Evolutionary conservation across 805 yeast genomes (phyloP).

Genomic region (Yamadazyma sp.): DNA sequence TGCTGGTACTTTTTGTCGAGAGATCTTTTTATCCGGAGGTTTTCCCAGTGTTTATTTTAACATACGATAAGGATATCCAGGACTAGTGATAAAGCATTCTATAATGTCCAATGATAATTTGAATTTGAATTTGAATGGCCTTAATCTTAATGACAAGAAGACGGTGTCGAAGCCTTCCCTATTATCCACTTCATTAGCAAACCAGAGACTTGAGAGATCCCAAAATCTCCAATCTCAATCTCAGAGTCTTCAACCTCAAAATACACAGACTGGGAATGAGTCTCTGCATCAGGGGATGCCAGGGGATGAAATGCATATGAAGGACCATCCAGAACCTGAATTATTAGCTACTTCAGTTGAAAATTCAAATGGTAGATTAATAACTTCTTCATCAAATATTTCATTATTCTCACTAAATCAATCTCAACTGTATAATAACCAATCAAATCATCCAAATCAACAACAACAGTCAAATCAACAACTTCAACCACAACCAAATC

Average conservation of each 20-base stretch:
- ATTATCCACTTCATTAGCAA: conserved; percentile 16
- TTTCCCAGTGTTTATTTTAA: too few species aligned
- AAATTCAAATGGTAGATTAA: conserved; percentile 36
- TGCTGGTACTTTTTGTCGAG: too few species aligned
- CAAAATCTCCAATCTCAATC: background rate
- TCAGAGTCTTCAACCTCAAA: background rate
- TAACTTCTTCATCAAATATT: conserved; percentile 42
- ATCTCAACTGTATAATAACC: conserved; percentile 11
- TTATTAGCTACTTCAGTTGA: conserved; percentile 42
- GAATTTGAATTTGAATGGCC: conserved; percentile 10
- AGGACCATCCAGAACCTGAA: conserved; percentile 44
- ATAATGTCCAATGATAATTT: conserved; percentile 6
- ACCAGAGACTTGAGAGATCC: conserved; percentile 7
- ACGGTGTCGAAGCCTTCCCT: conserved; percentile 12
- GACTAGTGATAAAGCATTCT: too few species aligned
- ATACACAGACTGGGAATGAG: background rate
- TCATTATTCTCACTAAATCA: conserved; percentile 35
- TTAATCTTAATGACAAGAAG: conserved; percentile 9
- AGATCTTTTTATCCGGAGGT: too few species aligned
- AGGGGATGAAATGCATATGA: background rate
- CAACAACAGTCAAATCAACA: conserved; percentile 3
- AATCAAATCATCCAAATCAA: conserved; percentile 1
- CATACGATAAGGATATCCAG: too few species aligned
- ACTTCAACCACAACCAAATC: conserved; percentile 2
- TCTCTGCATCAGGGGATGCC: background rate